Percentiles rank a stretch among this genome's conserved stretches.
Evolutionary conservation across 768 basidiomycete genomes (phyloP).

Genomic region (Cyclocybe cylindracea): DNA sequence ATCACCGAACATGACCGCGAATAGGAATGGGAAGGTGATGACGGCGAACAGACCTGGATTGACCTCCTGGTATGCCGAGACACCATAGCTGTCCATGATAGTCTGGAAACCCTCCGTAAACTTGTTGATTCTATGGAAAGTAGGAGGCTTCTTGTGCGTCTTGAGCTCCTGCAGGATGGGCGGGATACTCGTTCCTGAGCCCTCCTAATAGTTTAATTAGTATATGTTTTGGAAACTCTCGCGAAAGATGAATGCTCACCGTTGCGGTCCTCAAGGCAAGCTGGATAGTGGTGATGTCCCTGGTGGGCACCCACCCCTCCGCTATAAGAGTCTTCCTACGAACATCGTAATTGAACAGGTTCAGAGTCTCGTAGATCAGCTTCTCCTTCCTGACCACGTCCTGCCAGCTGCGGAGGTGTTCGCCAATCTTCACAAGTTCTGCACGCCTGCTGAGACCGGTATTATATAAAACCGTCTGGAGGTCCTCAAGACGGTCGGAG

Average conservation of each 20-base stretch:
- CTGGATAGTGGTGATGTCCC: constrained; percentile 88
- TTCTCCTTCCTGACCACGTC: constrained; percentile 96
- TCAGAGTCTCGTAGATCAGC: constrained; percentile 92
- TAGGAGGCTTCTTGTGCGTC: constrained; percentile 91
- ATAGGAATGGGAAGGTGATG: constrained; percentile 96
- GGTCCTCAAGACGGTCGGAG: constrained; percentile 84
- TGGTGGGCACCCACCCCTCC: constrained; percentile 96
- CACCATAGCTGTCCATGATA: constrained; percentile 98
- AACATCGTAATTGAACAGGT: constrained; percentile 93
- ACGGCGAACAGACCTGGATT: constrained; percentile 95
- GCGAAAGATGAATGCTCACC: constrained; percentile 37
- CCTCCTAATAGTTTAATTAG: constrained; percentile 52
- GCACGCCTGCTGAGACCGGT: constrained; percentile 81
- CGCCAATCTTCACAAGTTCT: constrained; percentile 84
- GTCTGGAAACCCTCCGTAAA: constrained; percentile 97
- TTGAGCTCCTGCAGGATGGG: constrained; percentile 90
- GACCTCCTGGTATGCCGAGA: constrained; percentile 92
- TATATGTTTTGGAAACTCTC: neutral
- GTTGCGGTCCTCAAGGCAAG: constrained; percentile 87
- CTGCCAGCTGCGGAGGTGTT: constrained; percentile 86
- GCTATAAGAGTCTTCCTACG: constrained; percentile 93
- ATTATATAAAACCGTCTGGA: constrained; percentile 86
- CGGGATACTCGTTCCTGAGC: constrained; percentile 88
- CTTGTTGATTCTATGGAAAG: constrained; percentile 92
- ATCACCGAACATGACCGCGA: constrained; percentile 99